Evolutionary conservation across 2,329 filamentous ascomycete genomes (phyloP), one percentile per base, ranked within the genome.

Genomic region (Gremmenia infestans): DNA sequence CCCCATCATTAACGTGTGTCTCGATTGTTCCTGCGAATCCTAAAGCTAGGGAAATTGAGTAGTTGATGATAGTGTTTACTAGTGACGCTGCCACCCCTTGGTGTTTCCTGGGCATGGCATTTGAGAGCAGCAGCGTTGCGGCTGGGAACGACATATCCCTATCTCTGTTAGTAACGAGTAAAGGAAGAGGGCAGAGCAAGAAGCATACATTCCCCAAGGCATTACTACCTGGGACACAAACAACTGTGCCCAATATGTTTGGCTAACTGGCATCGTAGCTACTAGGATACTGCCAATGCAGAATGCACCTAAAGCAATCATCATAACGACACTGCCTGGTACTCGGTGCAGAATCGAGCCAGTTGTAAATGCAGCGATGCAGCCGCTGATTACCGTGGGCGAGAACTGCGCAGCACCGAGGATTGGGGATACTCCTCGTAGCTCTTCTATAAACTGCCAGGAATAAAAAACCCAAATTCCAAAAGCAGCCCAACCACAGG

Each of bases 21-120:
- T 88, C 83, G 2, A 87, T 78, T 0, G 83, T 87, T 0, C 83
- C 85, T 0, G 85, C 85, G 47, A 89, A 78, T 0, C 85, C 86
- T 0, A 89, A 73, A 0, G 82, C 83, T 2, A 88, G 69, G 1
- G 81, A 82, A 36, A 89, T 87, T 56, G 79, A 80, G 65, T 88
- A 89, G 68, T 89, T 88, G 58, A 88, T 80, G 11, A 86, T 74
- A 0, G 84, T 87, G 55, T 79, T 83, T 35, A 87, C 81, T 5
- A 88, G 67, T 17, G 77, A 81, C 0, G 77, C 78, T 2, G 77
- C 77, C 15, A 80, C 72, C 5, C 78, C 79, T 60, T 81, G 78
- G 51, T 78, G 73, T 51, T 77, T 69, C 32, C 72, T 70, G 9
- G 69, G 61, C 28, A 78, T 72, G 2, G 72, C 72, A 60, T 86